A percentile compares a stretch with the other conserved stretches of the same genome.
Conservation (phyloP, 108 stramenopile species). For the Parietichytrium sp. region DNA sequence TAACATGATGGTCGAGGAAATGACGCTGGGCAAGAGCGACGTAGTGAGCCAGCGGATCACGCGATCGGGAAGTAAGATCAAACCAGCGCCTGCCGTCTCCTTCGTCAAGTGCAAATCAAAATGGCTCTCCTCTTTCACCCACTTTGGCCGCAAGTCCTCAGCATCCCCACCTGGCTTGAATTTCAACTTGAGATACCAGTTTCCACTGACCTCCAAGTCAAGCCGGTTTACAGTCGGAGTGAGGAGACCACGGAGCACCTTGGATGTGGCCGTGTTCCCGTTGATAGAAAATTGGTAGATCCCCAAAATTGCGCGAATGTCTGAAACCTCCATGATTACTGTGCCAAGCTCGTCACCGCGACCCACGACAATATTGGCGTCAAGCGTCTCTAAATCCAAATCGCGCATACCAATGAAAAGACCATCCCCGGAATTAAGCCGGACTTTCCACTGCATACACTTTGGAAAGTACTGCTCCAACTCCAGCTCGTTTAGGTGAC, state of each 20-base stretch:
- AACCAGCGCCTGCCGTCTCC: background rate
- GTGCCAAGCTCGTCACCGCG: conserved; percentile 28
- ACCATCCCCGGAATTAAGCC: conserved; percentile 26
- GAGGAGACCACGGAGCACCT: conserved; percentile 9
- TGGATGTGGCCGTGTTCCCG: background rate
- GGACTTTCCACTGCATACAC: conserved; percentile 35
- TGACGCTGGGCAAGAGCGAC: conserved; percentile 14
- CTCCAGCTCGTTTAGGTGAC: conserved; percentile 37
- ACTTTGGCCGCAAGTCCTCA: conserved; percentile 24
- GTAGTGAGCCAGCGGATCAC: conserved; percentile 29
- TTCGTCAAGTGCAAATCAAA: conserved; percentile 16
- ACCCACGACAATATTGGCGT: conserved; percentile 1
- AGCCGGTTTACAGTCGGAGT: conserved; percentile 29
- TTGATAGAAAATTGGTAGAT: conserved; percentile 32
- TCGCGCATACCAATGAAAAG: conserved; percentile 29
- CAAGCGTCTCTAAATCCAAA: background rate
- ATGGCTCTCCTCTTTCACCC: background rate
- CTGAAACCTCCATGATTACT: background rate
- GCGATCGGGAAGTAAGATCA: conserved; percentile 11
- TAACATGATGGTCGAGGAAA: conserved; percentile 2
- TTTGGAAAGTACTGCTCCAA: conserved; percentile 30
- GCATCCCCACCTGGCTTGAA: background rate
- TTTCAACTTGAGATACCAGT: conserved; percentile 4
- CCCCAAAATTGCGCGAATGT: background rate
- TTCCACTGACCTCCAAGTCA: background rate